Evolutionary conservation across 768 basidiomycete genomes (phyloP), one percentile per base, ranked within the genome.

Genomic region (Gyrodon lividus): DNA sequence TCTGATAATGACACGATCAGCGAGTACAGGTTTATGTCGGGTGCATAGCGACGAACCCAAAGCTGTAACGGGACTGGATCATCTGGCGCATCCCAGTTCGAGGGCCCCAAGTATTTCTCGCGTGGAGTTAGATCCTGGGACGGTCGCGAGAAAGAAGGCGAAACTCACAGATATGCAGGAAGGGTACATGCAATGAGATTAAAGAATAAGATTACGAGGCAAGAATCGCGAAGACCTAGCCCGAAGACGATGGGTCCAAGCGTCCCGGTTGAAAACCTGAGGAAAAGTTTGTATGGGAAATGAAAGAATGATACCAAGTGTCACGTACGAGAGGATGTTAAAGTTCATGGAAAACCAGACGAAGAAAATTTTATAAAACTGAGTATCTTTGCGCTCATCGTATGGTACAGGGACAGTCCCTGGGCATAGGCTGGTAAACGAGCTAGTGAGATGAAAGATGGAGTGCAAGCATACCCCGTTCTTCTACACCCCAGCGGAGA

Each of bases 51-150:
- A 61, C 70, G 7, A 13, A 77, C 77, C 81, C 81, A 57, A 81
- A 81, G 48, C 70, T 77, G 62, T 81, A 84, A 22, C 81, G 70
- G 3, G 90, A 84, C 39, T 82, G 79, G 20, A 89, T 81, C 88
- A 94, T 91, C 59, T 92, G 86, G 17, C 90, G 78, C 61, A 86
- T 79, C 10, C 93, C 93, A 1, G 87, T 72, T 63, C 83, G 84
- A 0, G 91, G 88, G 10, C 91, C 89, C 70, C 88, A 89, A 3
- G 84, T 82, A n/a, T 80, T 69, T 52, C 79, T 80, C 45, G 10
- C 24, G 16, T 20, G 2, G 10, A 17, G 19, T 68, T 3, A 28
- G 54, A 16, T 12, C 1, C 2, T 8, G 26, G 39, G 1, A 34
- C 0, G 24, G 12, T 10, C 2, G 16, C 14, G 26, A 24, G 41